Evolutionary conservation across 2,329 filamentous ascomycete species (phyloP), one percentile per base, ranked within the genome.

Genomic region (Exophiala oligosperma): DNA sequence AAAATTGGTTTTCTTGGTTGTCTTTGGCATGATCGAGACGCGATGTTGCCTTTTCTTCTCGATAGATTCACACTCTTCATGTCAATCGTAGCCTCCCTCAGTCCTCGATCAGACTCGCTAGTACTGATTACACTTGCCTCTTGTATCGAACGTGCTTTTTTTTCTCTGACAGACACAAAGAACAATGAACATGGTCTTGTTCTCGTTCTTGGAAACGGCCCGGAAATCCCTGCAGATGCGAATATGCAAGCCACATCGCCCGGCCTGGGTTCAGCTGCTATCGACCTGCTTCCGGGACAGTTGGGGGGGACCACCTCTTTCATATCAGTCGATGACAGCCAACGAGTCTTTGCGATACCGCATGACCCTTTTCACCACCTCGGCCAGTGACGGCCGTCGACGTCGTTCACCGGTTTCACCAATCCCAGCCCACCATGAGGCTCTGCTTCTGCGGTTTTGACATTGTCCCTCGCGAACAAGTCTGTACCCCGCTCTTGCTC

Each of bases 161-260:
- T 17, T 17, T 17, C 17, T 17, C 17, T 17, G 17, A 17, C 17
- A 17, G 17, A 17, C 17, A 17, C 17, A 17, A 17, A 17, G 17
- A 17, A 17, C 17, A 17, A 17, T 17, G 17, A 17, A 17, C 17
- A 17, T 17, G 17, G 17, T 17, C 17, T 17, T 17, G 17, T 17
- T 17, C 17, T 17, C 17, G 17, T 17, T 17, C 17, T 17, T 17
- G 17, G 17, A 17, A 17, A 17, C 17, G 17, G 17, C 17, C 17
- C 17, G 17, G 46, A 43, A 37, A 57, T 47, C 54, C 58, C 58
- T 57, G 58, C 58, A 57, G 54, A 57, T 54, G 41, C 57, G 54
- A 61, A 17, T 43, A 37, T 61, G 58, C 58, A 61, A 17, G 58
- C 58, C 58, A 61, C 58, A 44, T 40, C 29, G 38, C 55, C 38